Conservation (phyloP, 331 rosid genomes). For the Quercus lobata region DNA sequence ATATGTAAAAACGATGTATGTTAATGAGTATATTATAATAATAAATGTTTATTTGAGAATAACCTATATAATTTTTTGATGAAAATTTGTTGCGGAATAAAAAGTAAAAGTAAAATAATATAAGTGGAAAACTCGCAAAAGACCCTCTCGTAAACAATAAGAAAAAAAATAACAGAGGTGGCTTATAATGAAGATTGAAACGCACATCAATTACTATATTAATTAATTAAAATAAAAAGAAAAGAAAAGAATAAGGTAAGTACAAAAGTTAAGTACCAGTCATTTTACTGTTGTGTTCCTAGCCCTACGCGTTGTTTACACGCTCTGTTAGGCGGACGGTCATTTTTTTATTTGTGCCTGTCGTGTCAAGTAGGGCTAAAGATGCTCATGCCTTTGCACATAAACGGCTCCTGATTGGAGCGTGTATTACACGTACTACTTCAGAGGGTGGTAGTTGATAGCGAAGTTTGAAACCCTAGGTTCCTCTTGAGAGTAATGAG, state of each 20-base stretch:
- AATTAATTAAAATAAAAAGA: neutral
- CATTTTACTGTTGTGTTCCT: neutral
- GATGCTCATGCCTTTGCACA: slow-evolving; percentile 70
- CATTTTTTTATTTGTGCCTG: slow-evolving; percentile 43
- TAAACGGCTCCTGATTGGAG: slow-evolving; percentile 34
- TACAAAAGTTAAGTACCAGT: neutral
- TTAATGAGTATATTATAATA: too few relatives aligned
- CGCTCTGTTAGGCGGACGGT: slow-evolving; percentile 28
- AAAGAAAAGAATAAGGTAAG: neutral
- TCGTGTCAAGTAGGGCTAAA: slow-evolving; percentile 61
- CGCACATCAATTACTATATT: too few relatives aligned
- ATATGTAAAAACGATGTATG: too few relatives aligned
- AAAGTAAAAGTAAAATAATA: too few relatives aligned
- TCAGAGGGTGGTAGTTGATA: slow-evolving; percentile 19
- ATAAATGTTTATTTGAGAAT: too few relatives aligned
- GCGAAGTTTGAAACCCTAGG: slow-evolving; percentile 62
- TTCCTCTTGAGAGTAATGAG: slow-evolving; percentile 19
- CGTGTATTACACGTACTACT: slow-evolving; percentile 21
- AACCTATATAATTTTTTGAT: too few relatives aligned
- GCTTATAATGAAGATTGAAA: too few relatives aligned
- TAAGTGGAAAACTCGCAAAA: too few relatives aligned
- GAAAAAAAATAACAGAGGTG: too few relatives aligned
- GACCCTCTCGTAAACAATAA: too few relatives aligned
- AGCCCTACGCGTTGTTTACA: slow-evolving; percentile 39
- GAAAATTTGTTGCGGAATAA: too few relatives aligned